Percentiles rank a stretch among this genome's conserved stretches.
phyloP scores from a whole-genome alignment of 192 early-diverging fungal genomes.

The Coemansia sp. region DNA sequence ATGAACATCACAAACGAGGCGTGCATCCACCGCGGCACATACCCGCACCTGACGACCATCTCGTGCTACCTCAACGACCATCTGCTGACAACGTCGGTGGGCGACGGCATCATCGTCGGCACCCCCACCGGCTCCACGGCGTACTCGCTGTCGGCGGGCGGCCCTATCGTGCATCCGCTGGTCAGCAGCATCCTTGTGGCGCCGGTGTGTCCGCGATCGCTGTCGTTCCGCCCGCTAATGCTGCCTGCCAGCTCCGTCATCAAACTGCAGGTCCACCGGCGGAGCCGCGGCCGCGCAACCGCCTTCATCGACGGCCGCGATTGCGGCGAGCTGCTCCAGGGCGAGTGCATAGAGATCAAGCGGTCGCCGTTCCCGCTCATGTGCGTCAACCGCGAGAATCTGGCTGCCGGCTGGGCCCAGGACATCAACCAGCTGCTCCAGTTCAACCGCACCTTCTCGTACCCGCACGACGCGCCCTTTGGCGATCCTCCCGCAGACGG shows the following conservation, averaged over 20 bases:
- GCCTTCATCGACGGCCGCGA: slow-evolving; percentile 81
- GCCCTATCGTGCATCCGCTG: slow-evolving; percentile 80
- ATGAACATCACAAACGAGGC: slow-evolving; percentile 86
- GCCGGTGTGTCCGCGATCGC: slow-evolving; percentile 82
- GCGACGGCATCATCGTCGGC: slow-evolving; percentile 68
- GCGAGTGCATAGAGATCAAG: slow-evolving; percentile 59
- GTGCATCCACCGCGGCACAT: slow-evolving; percentile 81
- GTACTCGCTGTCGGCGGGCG: slow-evolving; percentile 84
- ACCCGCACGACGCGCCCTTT: slow-evolving; percentile 47
- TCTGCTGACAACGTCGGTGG: slow-evolving; percentile 80
- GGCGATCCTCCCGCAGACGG: slow-evolving; percentile 9
- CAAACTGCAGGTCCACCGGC: slow-evolving; percentile 59
- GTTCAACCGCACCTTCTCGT: slow-evolving; percentile 75
- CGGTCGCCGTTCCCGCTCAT: slow-evolving; percentile 77
- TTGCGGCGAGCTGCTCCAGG: slow-evolving; percentile 67
- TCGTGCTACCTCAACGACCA: slow-evolving; percentile 82
- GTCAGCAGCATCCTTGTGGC: slow-evolving; percentile 75
- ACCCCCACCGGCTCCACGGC: slow-evolving; percentile 94
- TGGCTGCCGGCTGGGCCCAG: slow-evolving; percentile 73
- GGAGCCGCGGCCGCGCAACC: slow-evolving; percentile 66
- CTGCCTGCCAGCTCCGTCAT: slow-evolving; percentile 71
- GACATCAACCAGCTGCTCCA: slow-evolving; percentile 86
- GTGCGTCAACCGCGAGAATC: slow-evolving; percentile 69
- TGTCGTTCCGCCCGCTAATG: slow-evolving; percentile 82
- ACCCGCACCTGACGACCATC: slow-evolving; percentile 80